A percentile compares a stretch with the other conserved stretches of the same genome.
These are phyloP conservation scores for Neocallimastix lanati DNA, from an alignment of 192 early-diverging fungal genomes.

Conservation along the genomic window DNA sequence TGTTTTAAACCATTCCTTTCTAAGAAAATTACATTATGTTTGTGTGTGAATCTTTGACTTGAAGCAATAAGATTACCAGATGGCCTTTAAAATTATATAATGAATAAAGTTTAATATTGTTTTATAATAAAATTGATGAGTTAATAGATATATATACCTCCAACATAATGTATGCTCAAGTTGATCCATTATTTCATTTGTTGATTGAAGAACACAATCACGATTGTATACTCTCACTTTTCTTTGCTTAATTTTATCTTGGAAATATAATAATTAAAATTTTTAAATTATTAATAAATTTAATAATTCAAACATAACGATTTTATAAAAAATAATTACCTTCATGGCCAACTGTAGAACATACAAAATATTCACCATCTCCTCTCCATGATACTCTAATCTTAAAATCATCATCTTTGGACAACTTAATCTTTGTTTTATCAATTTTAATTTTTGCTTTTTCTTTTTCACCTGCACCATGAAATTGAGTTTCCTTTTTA, in stretches of 20 bases:
- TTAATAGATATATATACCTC: constrained; percentile 15
- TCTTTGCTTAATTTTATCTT: constrained; percentile 10
- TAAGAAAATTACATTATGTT: constrained; percentile 80
- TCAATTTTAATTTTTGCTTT: constrained; percentile 32
- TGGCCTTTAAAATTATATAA: constrained; percentile 22
- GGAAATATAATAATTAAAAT: background rate
- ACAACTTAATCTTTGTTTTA: constrained; percentile 17
- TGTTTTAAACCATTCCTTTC: constrained; percentile 89
- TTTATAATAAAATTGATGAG: no score
- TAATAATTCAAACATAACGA: no score
- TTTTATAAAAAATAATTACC: constrained; percentile 4
- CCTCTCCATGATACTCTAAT: constrained; percentile 77
- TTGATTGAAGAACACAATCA: constrained; percentile 66
- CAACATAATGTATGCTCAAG: constrained; percentile 65
- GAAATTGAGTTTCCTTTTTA: constrained; percentile 90
- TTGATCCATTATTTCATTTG: constrained; percentile 53
- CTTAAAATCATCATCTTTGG: constrained; percentile 45
- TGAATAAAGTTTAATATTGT: no score
- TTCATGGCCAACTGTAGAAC: constrained; percentile 42
- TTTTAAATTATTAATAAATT: constrained; percentile 5
- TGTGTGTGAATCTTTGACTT: constrained; percentile 52
- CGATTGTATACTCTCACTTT: constrained; percentile 65
- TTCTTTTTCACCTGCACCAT: constrained; percentile 68
- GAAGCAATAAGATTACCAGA: constrained; percentile 68
- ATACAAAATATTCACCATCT: constrained; percentile 66